phyloP scores from a whole-genome alignment of 371 early-diverging fungal genomes.

The Basidiobolus heterosporus region DNA sequence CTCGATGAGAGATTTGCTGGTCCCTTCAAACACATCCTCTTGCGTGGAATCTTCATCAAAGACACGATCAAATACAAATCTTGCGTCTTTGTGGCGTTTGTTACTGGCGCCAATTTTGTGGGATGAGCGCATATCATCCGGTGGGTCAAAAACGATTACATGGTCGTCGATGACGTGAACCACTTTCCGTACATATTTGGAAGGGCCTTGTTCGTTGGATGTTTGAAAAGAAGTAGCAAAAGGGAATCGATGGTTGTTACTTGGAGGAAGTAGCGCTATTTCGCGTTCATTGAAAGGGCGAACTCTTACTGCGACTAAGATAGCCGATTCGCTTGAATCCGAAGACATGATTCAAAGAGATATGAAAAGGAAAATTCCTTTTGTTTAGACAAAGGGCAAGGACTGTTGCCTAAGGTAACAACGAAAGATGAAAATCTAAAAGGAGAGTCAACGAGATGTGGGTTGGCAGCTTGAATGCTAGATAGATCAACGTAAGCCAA shows the following conservation, averaged over 20 bases:
- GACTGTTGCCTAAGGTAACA: too few species aligned
- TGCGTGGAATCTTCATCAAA: conserved; percentile 32
- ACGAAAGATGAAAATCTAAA: too few species aligned
- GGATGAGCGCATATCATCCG: conserved; percentile 19
- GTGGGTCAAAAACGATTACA: conserved; percentile 44
- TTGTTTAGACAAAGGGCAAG: not conserved
- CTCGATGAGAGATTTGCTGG: conserved; percentile 27
- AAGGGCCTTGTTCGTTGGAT: not conserved
- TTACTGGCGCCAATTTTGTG: conserved; percentile 6
- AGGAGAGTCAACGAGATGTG: too few species aligned
- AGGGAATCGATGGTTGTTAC: conserved; percentile 15
- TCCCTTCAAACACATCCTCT: conserved; percentile 31
- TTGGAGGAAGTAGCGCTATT: conserved; percentile 11
- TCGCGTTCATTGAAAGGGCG: conserved; percentile 29
- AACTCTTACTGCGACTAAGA: conserved; percentile 35
- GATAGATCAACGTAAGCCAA: too few species aligned
- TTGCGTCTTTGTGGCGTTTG: conserved; percentile 15
- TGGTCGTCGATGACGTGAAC: conserved; percentile 38
- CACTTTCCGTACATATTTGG: conserved; percentile 21
- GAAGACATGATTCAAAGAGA: not conserved
- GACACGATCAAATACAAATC: conserved; percentile 40
- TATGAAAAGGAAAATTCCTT: not conserved
- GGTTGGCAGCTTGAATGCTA: too few species aligned
- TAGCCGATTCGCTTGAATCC: conserved; percentile 10
- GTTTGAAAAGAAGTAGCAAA: conserved; percentile 11